Evolutionary conservation across 768 basidiomycete genomes (phyloP).

Genomic region (Rhodocollybia butyracea): DNA sequence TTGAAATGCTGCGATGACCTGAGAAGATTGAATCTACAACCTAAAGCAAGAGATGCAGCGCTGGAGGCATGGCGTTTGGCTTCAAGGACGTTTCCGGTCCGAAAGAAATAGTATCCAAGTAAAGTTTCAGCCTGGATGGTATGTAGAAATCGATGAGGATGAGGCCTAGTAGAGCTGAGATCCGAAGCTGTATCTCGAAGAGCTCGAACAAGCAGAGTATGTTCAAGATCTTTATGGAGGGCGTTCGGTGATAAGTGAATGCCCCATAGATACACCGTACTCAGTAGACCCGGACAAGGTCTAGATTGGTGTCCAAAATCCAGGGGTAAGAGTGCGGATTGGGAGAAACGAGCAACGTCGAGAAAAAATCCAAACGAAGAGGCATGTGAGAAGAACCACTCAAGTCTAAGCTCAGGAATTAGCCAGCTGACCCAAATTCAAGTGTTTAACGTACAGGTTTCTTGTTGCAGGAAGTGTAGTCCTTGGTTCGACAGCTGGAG

Average conservation of each 20-base stretch:
- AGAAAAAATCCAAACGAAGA: slow-evolving; percentile 69
- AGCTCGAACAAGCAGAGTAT: slow-evolving; percentile 29
- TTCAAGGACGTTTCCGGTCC: slow-evolving; percentile 54
- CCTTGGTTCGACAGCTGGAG: slow-evolving; percentile 22
- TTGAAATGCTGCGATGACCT: slow-evolving; percentile 33
- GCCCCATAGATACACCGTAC: slow-evolving; percentile 30
- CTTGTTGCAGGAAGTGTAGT: slow-evolving; percentile 3
- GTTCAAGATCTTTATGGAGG: slow-evolving; percentile 15
- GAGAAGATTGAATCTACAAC: slow-evolving; percentile 45
- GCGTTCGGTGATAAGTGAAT: slow-evolving; percentile 21
- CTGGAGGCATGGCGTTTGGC: slow-evolving; percentile 56
- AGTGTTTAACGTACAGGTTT: not conserved
- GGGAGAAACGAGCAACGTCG: slow-evolving; percentile 35
- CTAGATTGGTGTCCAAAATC: slow-evolving; percentile 11
- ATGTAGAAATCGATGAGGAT: slow-evolving; percentile 47
- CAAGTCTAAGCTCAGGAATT: slow-evolving; percentile 39
- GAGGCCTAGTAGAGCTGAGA: slow-evolving; percentile 36
- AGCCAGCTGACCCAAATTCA: slow-evolving; percentile 5
- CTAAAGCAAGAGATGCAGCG: slow-evolving; percentile 48
- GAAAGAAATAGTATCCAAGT: slow-evolving; percentile 64
- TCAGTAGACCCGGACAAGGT: slow-evolving; percentile 22
- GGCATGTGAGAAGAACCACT: slow-evolving; percentile 56
- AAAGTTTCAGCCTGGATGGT: slow-evolving; percentile 62
- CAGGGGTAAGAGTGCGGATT: slow-evolving; percentile 15
- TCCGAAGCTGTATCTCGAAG: slow-evolving; percentile 39